A percentile compares a stretch with the other conserved stretches of the same genome.
These are phyloP conservation scores for Bremia lactucae DNA, from an alignment of 352 stramenopile genomes.

Conservation along the genomic window DNA sequence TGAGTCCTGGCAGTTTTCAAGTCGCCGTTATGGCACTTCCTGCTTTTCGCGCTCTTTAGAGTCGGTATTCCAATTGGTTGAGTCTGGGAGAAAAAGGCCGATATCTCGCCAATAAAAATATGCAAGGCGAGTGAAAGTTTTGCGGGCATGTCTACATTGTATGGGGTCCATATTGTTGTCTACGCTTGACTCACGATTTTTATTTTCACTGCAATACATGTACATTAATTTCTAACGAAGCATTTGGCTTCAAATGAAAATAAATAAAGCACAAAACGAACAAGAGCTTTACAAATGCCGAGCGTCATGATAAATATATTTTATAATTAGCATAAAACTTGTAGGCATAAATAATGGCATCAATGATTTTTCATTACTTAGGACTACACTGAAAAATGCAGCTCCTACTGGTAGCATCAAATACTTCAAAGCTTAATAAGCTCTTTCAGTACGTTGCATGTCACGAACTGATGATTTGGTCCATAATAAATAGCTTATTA, in stretches of 20 bases:
- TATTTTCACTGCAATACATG: no score
- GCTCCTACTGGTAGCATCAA: no score
- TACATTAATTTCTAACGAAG: no score
- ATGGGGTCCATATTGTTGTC: no score
- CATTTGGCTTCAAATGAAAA: no score
- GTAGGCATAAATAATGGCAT: not conserved
- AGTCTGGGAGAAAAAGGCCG: conserved; percentile 76
- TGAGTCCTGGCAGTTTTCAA: conserved; percentile 54
- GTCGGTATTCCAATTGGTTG: conserved; percentile 72
- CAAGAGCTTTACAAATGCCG: no score
- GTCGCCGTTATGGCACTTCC: conserved; percentile 39
- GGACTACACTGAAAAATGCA: conserved; percentile 1
- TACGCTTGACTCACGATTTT: no score
- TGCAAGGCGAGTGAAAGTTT: not conserved
- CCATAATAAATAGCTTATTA: conserved; percentile 35
- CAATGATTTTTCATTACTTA: not conserved
- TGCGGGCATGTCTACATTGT: no score
- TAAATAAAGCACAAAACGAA: not conserved
- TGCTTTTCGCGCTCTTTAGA: conserved; percentile 59
- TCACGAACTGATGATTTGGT: conserved; percentile 11
- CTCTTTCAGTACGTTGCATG: conserved; percentile 16
- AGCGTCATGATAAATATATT: no score
- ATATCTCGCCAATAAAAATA: conserved; percentile 61
- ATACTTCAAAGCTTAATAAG: no score
- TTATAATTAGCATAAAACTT: no score